phyloP scores from a whole-genome alignment of 148 eudicot genomes.

The Camellia japonica region DNA sequence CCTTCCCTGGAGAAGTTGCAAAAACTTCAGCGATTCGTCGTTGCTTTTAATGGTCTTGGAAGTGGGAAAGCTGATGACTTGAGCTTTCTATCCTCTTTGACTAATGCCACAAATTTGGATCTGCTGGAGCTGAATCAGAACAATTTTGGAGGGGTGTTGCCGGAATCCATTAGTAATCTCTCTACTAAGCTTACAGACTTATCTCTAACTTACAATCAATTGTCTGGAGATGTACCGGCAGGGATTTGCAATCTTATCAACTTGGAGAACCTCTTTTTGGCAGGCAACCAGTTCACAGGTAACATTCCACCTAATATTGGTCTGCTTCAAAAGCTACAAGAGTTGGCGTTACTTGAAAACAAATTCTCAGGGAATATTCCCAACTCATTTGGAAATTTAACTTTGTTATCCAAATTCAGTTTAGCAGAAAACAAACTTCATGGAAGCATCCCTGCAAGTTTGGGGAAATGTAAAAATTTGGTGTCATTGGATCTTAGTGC shows the following conservation, averaged over 20 bases:
- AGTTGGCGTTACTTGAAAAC: slow-evolving; percentile 13
- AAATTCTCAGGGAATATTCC: slow-evolving; percentile 36
- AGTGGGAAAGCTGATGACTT: no score
- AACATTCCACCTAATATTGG: slow-evolving; percentile 31
- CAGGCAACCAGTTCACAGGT: slow-evolving; percentile 22
- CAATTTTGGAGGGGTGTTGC: slow-evolving; percentile 28
- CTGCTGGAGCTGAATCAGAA: slow-evolving; percentile 16
- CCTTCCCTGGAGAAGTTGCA: no score
- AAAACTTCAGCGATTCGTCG: no score
- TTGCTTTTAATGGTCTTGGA: no score
- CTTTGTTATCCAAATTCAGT: slow-evolving; percentile 10
- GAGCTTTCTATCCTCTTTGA: no score
- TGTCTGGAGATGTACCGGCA: slow-evolving; percentile 29
- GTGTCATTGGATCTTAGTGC: slow-evolving; percentile 15
- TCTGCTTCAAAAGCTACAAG: slow-evolving; percentile 12
- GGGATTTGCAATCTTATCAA: slow-evolving; percentile 23
- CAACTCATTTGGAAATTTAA: slow-evolving; percentile 35
- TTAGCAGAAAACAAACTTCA: slow-evolving; percentile 24
- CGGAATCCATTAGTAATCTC: slow-evolving; percentile 28
- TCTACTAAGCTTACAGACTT: slow-evolving; percentile 17
- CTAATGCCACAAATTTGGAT: no score
- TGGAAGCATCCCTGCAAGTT: slow-evolving; percentile 35
- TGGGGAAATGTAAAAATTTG: slow-evolving; percentile 36
- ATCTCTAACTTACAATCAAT: not conserved
- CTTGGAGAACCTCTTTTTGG: slow-evolving; percentile 4